Evolutionary conservation across 2,329 filamentous ascomycete species (phyloP).

Genomic region (Venturiaceae sp.): DNA sequence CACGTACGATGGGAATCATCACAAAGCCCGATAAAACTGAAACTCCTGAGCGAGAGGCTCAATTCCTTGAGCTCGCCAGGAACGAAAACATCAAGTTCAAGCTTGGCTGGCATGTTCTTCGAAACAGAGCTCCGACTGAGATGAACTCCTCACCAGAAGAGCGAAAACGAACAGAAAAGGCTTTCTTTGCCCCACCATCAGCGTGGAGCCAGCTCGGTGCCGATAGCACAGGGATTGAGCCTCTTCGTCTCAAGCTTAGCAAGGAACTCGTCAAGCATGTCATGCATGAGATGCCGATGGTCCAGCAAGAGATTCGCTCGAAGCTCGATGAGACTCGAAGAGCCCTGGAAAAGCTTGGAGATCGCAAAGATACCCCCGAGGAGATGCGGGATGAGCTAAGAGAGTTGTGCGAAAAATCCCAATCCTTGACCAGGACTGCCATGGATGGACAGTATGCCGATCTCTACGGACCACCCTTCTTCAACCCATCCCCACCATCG

Average conservation of each 20-base stretch:
- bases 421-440: conserved; percentile 5
- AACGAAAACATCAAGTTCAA: conserved; percentile 22
- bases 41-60: conserved; percentile 13
- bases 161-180: conserved; percentile 17
- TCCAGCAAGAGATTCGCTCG: conserved; percentile 7
- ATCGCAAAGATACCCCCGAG: background rate
- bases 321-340: background rate
- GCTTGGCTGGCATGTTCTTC: conserved; percentile 28
- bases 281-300: conserved; percentile 5
- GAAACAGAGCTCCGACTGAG: conserved; percentile 20
- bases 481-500: background rate
- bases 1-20: conserved; percentile 33
- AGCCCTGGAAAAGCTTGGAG: conserved; percentile 6
- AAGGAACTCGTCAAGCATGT: conserved; percentile 8
- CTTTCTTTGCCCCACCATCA: conserved; percentile 6
- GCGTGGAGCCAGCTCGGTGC: conserved; percentile 1
- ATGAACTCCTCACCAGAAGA: conserved; percentile 12
- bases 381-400: conserved; percentile 8
- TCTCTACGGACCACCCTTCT: conserved; percentile 8
- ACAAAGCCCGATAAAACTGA: conserved; percentile 31
- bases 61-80: conserved; percentile 17
- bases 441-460: conserved; percentile 8
- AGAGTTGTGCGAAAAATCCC: conserved; percentile 3
- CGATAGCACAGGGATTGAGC: conserved; percentile 6
- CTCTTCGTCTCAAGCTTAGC: conserved; percentile 9